Base-by-base conservation (phyloP, 164 flowering plant genomes). In the Malania oleifera region DNA sequence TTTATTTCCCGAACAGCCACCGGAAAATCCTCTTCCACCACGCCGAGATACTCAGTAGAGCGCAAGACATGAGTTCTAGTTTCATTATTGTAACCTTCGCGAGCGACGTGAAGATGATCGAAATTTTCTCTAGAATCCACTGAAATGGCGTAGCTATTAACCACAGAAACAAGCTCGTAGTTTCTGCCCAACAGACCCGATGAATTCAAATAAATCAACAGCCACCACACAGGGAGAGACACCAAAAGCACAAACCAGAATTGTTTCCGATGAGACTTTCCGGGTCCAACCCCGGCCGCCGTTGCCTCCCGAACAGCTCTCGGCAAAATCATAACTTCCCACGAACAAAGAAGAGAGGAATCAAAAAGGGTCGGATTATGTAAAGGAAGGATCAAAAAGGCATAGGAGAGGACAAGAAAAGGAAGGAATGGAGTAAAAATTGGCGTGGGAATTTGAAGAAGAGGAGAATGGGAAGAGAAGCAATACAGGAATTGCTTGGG, bases 191-290 rank as follows among this genome's bases (percentile, higher is more conserved):
- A 8, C 8, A 58, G 50, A 34, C 59, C 56, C 3, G 67, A 66
- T 35, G 45, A 59, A 63, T 62, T 57, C 17, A 70, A 55, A 60
- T 57, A 77, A 54, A 78, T 28, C 62, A 77, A 57, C 2, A 60
- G n/a, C 19, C 67, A 49, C 71, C 75, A 80, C 1, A 73, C 46
- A 7, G 72, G 26, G 19, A 75, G 66, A 5, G 63, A 52, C 19
- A 67, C 57, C 1, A 58, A 64, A 23, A 72, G 41, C 2, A 69
- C 49, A 20, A 73, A 71, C 79, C 76, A 71, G 57, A 64, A 52
- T 39, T 55, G 67, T 17, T 22, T 70, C 17, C 68, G 60, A 14
- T 54, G n/a, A n/a, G n/a, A 62, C 41, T 48, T 67, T 53, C 50
- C 65, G 18, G 55, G 63, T 57, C 66, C 69, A 61, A 57, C 43